A percentile compares a stretch with the other conserved stretches of the same genome.
These are phyloP conservation scores for Fagopyrum homotropicum DNA, from an alignment of 148 eudicot genomes.

Conservation along the genomic window DNA sequence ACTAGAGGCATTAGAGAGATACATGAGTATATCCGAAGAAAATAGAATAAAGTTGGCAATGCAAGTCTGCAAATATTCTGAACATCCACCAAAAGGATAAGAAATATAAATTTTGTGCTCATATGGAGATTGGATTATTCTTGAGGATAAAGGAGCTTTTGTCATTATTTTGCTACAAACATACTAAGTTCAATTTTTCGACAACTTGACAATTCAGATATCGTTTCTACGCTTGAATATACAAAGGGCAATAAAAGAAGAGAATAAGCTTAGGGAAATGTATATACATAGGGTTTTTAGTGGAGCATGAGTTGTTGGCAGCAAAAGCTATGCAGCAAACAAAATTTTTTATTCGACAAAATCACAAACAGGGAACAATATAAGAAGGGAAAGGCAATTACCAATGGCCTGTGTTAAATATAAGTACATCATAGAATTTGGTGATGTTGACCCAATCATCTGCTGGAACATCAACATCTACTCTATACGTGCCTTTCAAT, in stretches of 20 bases:
- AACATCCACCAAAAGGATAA: not conserved
- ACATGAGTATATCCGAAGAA: not conserved
- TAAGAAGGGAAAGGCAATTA: constrained; percentile 18
- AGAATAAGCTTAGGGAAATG: not conserved
- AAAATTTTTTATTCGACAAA: not conserved
- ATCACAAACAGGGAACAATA: not conserved
- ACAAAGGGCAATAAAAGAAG: not conserved
- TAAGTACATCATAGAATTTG: constrained; percentile 73
- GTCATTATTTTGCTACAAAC: not conserved
- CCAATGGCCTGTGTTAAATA: constrained; percentile 97
- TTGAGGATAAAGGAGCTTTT: not conserved
- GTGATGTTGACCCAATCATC: constrained; percentile 67
- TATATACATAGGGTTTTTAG: not conserved
- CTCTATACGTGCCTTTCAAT: constrained; percentile 63
- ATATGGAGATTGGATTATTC: not conserved
- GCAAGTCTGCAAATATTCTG: not conserved
- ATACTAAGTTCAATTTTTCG: not conserved
- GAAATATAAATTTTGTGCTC: not conserved
- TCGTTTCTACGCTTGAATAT: not conserved
- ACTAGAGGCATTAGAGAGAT: not conserved
- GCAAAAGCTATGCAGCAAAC: too few relatives aligned
- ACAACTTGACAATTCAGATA: not conserved
- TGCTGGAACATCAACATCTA: constrained; percentile 88
- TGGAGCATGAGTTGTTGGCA: too few relatives aligned
- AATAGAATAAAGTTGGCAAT: not conserved